Evolutionary conservation across 805 yeast species (phyloP).

Genomic region (Starmerella tilneyi): DNA sequence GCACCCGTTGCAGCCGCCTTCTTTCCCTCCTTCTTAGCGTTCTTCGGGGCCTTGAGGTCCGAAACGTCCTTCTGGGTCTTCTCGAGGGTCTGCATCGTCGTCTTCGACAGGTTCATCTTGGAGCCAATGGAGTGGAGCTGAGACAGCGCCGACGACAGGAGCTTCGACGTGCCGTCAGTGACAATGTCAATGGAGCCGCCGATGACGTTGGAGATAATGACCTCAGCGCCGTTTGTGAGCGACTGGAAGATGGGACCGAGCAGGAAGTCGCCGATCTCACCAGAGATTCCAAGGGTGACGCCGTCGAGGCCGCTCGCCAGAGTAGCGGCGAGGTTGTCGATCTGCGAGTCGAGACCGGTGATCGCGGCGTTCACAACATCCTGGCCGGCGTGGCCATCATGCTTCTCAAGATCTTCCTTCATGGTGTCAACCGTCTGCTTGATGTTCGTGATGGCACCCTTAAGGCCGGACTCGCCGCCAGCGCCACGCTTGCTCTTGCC

Average conservation of each 20-base stretch:
- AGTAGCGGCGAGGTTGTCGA: conserved; percentile 28
- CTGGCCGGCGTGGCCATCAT: conserved; percentile 24
- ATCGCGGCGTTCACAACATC: conserved; percentile 24
- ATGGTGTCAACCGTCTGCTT: conserved; percentile 23
- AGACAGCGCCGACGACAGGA: conserved; percentile 20
- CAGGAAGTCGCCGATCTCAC: conserved; percentile 25
- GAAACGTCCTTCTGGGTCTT: conserved; percentile 21
- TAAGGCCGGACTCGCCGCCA: conserved; percentile 8
- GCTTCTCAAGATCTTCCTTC: conserved; percentile 15
- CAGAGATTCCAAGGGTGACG: conserved; percentile 26
- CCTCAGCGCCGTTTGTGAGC: conserved; percentile 30
- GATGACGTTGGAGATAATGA: conserved; percentile 24
- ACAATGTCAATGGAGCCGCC: conserved; percentile 26
- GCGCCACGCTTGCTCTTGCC: conserved; percentile 14
- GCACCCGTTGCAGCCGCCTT: too few species aligned
- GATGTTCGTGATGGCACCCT: conserved; percentile 22
- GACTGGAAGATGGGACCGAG: conserved; percentile 28
- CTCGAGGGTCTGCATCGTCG: conserved; percentile 11
- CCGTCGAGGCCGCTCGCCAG: conserved; percentile 16
- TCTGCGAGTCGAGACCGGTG: conserved; percentile 31
- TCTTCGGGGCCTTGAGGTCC: conserved; percentile 8
- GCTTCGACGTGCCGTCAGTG: conserved; percentile 26
- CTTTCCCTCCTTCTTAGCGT: not conserved
- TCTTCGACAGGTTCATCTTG: conserved; percentile 14
- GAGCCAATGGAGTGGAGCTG: conserved; percentile 23